Base-by-base conservation (phyloP, 2,329 filamentous ascomycete species). In the Cylindrodendrum hubeiense region DNA sequence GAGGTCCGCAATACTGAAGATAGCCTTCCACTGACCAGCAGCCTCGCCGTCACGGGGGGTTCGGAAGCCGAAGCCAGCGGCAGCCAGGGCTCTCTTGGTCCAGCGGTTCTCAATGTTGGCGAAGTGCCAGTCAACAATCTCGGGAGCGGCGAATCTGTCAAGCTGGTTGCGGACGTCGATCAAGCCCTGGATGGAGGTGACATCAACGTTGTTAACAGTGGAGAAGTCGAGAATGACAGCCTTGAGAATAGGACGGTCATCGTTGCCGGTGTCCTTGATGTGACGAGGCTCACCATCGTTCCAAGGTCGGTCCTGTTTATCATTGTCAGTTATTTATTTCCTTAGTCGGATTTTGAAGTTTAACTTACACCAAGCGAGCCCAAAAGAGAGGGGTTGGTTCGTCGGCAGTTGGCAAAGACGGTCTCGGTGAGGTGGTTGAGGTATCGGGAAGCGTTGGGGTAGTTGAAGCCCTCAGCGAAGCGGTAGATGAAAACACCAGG, bases 1-100 rank as follows among this genome's bases (percentile, higher is more conserved):
- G 55, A 97, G 89, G 75, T 97, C 94, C 1, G 95, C 93, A 34
- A 98, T 95, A 75, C 90, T 94, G 86, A 98, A 98, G 71, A 98
- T 95, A 22, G 94, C 93, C 80, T 94, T 95, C 79, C 78, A 80
- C 21, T 78, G 72, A 17, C 74, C 75, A 2, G 75, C 56, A 15
- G 67, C 66, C 19, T 75, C 70, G 10, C 72, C 70, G 46, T 69
- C 44, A n/a, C 67, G 74, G 10, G 72, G 80, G 6, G 78, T 78
- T 12, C 76, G 76, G 72, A 76, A 80, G 9, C 86, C 87, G 66
- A 89, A 88, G 1, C 86, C 86, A 4, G 85, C 86, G 6, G 83
- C 83, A 1, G 82, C 82, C 3, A 89, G 78, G 1, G 86, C 86
- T n/a, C 86, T 83, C 63, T 86, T 83, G 2, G 86, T 85, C 87